Percentiles rank a stretch among this genome's conserved stretches.
These are phyloP conservation scores for Musa troglodytarum DNA, from an alignment of 176 grass and related monocot species.

Conservation along the genomic window DNA sequence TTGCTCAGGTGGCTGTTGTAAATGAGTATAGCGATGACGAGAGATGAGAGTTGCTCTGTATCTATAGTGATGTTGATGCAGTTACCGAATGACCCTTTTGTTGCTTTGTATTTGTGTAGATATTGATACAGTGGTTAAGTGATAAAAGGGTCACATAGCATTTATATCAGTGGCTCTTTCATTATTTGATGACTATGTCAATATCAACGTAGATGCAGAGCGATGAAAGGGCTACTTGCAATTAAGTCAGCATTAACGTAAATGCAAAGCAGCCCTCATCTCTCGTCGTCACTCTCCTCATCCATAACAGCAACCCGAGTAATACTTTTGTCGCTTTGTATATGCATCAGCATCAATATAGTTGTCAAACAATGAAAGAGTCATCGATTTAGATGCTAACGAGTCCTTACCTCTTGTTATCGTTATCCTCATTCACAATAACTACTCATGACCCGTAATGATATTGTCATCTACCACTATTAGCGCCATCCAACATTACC, in stretches of 20 bases:
- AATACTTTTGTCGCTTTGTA: rapidly evolving
- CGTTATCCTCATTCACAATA: too few species aligned
- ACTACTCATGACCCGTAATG: rapidly evolving
- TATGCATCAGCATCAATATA: rapidly evolving
- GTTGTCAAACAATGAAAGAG: too few species aligned
- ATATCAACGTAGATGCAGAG: rapidly evolving
- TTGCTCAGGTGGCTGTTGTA: too few species aligned
- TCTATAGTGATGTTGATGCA: rapidly evolving
- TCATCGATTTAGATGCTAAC: rapidly evolving
- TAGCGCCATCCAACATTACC: too few species aligned
- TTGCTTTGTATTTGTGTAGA: rapidly evolving
- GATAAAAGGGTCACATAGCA: rapidly evolving
- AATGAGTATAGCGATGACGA: too few species aligned
- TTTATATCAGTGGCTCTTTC: too few species aligned
- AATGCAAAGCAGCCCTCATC: too few species aligned
- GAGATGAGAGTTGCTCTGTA: too few species aligned
- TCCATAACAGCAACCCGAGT: too few species aligned
- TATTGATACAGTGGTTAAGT: rapidly evolving
- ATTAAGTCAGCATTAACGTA: rapidly evolving
- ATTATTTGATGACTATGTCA: rapidly evolving
- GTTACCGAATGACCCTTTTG: rapidly evolving
- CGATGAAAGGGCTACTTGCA: rapidly evolving
- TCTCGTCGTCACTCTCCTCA: too few species aligned
- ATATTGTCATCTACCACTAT: rapidly evolving
- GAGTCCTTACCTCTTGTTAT: rapidly evolving